A percentile compares a stretch with the other conserved stretches of the same genome.
Conservation (phyloP, 2,329 filamentous ascomycete species). For the Xylariaceae sp. region DNA sequence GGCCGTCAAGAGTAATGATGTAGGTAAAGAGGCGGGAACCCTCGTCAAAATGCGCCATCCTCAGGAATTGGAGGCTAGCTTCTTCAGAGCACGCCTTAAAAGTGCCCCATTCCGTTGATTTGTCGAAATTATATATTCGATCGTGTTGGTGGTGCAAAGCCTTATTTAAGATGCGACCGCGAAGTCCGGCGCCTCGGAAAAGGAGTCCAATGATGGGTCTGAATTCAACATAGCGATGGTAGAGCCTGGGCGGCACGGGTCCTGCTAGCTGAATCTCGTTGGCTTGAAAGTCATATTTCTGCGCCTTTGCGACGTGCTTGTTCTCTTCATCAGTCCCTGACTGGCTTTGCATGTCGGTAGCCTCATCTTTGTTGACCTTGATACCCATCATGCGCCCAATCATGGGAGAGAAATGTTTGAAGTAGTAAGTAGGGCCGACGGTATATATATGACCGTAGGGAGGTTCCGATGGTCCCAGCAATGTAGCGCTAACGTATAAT, state of each 20-base stretch:
- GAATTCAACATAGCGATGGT: constrained; percentile 92
- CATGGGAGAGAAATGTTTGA: constrained; percentile 82
- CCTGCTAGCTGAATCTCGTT: constrained; percentile 84
- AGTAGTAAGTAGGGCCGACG: constrained; percentile 66
- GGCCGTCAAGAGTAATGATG: constrained; percentile 77
- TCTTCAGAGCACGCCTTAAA: constrained; percentile 63
- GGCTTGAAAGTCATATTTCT: constrained; percentile 89
- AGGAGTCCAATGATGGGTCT: constrained; percentile 83
- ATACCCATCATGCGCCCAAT: constrained; percentile 75
- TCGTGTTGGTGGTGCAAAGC: constrained; percentile 86
- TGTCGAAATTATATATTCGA: constrained; percentile 84
- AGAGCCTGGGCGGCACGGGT: constrained; percentile 72
- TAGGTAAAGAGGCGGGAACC: constrained; percentile 88
- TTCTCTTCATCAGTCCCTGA: constrained; percentile 13
- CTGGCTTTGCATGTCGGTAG: constrained; percentile 38
- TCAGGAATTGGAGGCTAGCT: constrained; percentile 73
- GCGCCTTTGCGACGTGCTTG: constrained; percentile 43
- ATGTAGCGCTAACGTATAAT: constrained; percentile 66
- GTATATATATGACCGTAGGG: constrained; percentile 71
- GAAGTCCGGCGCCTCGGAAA: constrained; percentile 72
- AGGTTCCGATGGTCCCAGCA: constrained; percentile 69
- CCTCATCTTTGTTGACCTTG: constrained; percentile 58
- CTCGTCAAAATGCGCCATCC: constrained; percentile 79
- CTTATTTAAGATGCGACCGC: constrained; percentile 74
- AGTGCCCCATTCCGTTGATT: constrained; percentile 63